phyloP scores from a whole-genome alignment of 345 rosid species.

The Brassica carinata region DNA sequence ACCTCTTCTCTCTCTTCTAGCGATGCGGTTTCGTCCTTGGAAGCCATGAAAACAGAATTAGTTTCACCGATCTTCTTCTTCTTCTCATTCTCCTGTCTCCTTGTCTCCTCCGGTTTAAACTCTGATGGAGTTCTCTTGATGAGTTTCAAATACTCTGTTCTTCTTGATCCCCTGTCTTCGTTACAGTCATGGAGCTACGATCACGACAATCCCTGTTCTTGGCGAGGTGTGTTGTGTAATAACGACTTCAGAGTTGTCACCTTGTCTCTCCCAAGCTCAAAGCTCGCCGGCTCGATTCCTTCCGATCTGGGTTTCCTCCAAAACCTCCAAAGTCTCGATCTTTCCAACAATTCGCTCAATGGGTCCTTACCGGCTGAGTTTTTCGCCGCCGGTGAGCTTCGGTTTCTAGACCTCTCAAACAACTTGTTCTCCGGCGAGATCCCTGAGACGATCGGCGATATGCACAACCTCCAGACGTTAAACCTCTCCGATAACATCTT shows the following conservation, averaged over 20 bases:
- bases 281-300: conserved; percentile 74
- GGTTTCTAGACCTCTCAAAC: conserved; percentile 69
- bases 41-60: conserved; percentile 48
- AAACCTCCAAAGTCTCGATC: conserved; percentile 63
- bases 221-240: conserved; percentile 76
- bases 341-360: conserved; percentile 82
- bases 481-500: conserved; percentile 41
- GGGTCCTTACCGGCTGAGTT: conserved; percentile 68
- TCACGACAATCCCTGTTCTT: conserved; percentile 74
- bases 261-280: conserved; percentile 65
- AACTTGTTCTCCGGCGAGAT: conserved; percentile 75
- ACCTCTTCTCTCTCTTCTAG: conserved; percentile 28
- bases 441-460: conserved; percentile 42
- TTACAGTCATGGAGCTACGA: conserved; percentile 60
- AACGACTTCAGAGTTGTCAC: conserved; percentile 52
- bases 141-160: conserved; percentile 69
- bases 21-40: conserved; percentile 46
- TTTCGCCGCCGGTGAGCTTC: conserved; percentile 58
- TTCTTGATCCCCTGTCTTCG: conserved; percentile 67
- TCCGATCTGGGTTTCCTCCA: conserved; percentile 65
- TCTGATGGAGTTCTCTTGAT: conserved; percentile 77
- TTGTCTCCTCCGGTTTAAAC: conserved; percentile 39
- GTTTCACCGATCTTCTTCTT: conserved; percentile 19
- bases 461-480: conserved; percentile 30
- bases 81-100: conserved; percentile 44